Evolutionary conservation across 257 asterid genomes (phyloP).

Genomic region (Leonotis leonurus): DNA sequence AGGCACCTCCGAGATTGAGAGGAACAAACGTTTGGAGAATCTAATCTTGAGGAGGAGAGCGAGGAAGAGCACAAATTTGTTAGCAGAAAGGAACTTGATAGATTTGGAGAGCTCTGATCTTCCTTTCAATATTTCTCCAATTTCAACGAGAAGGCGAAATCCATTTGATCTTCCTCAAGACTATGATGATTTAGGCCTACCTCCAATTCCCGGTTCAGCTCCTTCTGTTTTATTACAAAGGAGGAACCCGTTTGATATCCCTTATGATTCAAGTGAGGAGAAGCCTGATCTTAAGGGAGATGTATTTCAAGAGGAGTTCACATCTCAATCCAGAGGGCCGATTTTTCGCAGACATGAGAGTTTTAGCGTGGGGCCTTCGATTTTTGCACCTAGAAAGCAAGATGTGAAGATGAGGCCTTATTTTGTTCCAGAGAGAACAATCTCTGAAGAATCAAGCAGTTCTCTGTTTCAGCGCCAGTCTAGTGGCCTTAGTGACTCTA

Average conservation of each 20-base stretch:
- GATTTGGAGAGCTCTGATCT: conserved; percentile 69
- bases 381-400: conserved; percentile 42
- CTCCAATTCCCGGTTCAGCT: conserved; percentile 91
- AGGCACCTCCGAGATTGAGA: conserved; percentile 79
- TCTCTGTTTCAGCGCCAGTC: conserved; percentile 52
- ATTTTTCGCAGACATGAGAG: conserved; percentile 66
- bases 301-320: conserved; percentile 57
- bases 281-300: conserved; percentile 76
- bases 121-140: conserved; percentile 53
- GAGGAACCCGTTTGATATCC: conserved; percentile 80
- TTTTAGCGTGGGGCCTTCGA: conserved; percentile 57
- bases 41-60: conserved; percentile 78
- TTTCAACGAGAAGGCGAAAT: conserved; percentile 58
- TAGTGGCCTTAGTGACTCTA: conserved; percentile 80
- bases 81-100: conserved; percentile 64
- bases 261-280: conserved; percentile 78
- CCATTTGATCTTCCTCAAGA: conserved; percentile 59
- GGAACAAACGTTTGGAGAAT: conserved; percentile 83
- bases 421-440: conserved; percentile 48
- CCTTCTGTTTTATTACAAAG: conserved; percentile 69
- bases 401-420: conserved; percentile 57
- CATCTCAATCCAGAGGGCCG: conserved; percentile 42
- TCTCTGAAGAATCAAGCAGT: conserved; percentile 54
- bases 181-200: conserved; percentile 44
- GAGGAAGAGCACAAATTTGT: conserved; percentile 37